A percentile compares a stretch with the other conserved stretches of the same genome.
phyloP scores from a whole-genome alignment of 495 filamentous ascomycete species.

The Tuber calosporum region DNA sequence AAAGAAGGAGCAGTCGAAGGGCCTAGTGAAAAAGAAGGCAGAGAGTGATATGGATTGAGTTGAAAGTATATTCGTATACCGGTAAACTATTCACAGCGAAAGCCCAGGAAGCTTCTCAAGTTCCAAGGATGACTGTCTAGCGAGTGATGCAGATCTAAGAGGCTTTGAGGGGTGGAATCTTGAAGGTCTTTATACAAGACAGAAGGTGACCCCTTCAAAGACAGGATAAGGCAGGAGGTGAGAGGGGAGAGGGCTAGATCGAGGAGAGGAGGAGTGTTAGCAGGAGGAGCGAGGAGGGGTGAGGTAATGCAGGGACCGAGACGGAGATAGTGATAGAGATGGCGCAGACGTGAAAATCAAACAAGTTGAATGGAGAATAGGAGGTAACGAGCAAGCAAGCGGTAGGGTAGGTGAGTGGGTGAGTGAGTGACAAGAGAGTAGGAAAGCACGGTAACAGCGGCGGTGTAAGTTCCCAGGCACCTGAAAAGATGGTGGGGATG shows the following conservation, averaged over 20 bases:
- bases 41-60: background rate
- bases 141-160: constrained; percentile 28
- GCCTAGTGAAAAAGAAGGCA: background rate
- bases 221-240: constrained; percentile 17
- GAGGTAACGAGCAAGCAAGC: background rate
- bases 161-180: constrained; percentile 29
- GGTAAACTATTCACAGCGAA: background rate
- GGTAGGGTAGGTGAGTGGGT: background rate
- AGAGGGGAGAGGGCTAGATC: constrained; percentile 32
- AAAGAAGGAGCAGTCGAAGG: background rate
- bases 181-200: constrained; percentile 36
- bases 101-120: constrained; percentile 8
- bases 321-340: constrained; percentile 9
- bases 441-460: background rate
- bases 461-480: background rate
- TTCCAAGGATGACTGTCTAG: constrained; percentile 22
- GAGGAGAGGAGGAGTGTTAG: constrained; percentile 27
- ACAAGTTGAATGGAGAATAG: constrained; percentile 16
- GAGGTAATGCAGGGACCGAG: constrained; percentile 16
- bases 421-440: background rate
- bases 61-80: background rate
- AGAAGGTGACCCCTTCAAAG: constrained; percentile 13
- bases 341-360: constrained; percentile 10
- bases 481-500: background rate
- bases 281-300: constrained; percentile 20